Evolutionary conservation across 495 filamentous ascomycete species (phyloP).

Genomic region (Jackrogersella minutella): DNA sequence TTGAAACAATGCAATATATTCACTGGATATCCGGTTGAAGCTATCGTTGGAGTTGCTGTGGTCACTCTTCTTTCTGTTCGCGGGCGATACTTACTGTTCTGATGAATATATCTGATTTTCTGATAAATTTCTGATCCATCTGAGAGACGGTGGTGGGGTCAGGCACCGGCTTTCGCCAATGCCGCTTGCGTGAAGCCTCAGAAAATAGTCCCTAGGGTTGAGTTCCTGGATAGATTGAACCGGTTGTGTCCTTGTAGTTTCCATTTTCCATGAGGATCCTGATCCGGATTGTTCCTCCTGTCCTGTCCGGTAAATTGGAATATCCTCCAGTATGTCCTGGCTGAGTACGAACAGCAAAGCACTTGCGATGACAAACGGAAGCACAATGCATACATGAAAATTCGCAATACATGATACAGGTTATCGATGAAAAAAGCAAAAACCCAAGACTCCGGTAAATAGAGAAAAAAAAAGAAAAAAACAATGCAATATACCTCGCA

Average conservation of each 20-base stretch:
- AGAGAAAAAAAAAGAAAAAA: slow-evolving; percentile 41
- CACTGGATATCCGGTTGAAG: slow-evolving; percentile 22
- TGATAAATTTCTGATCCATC: slow-evolving; percentile 35
- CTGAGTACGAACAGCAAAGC: slow-evolving; percentile 30
- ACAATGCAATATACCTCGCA: slow-evolving; percentile 59
- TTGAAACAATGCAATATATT: slow-evolving; percentile 30
- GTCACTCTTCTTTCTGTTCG: slow-evolving; percentile 33
- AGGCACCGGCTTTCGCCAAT: slow-evolving; percentile 1
- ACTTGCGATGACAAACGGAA: slow-evolving; percentile 36
- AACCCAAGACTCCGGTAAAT: slow-evolving; percentile 41
- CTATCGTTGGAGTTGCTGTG: slow-evolving; percentile 33
- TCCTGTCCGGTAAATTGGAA: slow-evolving; percentile 36
- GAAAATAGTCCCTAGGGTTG: slow-evolving; percentile 22
- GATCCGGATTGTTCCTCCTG: slow-evolving; percentile 20
- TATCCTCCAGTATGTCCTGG: slow-evolving; percentile 34
- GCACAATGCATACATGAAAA: slow-evolving; percentile 37
- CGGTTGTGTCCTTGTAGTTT: slow-evolving; percentile 28
- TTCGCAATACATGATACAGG: slow-evolving; percentile 27
- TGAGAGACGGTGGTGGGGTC: slow-evolving; percentile 39
- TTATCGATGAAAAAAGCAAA: slow-evolving; percentile 15
- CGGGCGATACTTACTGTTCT: slow-evolving; percentile 36
- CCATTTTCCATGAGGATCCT: slow-evolving; percentile 38
- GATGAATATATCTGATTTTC: slow-evolving; percentile 13
- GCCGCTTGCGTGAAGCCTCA: slow-evolving; percentile 27
- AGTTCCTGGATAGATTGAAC: slow-evolving; percentile 16